phyloP scores from a whole-genome alignment of 2,329 filamentous ascomycete species.

The Pseudomassariella vexata region DNA sequence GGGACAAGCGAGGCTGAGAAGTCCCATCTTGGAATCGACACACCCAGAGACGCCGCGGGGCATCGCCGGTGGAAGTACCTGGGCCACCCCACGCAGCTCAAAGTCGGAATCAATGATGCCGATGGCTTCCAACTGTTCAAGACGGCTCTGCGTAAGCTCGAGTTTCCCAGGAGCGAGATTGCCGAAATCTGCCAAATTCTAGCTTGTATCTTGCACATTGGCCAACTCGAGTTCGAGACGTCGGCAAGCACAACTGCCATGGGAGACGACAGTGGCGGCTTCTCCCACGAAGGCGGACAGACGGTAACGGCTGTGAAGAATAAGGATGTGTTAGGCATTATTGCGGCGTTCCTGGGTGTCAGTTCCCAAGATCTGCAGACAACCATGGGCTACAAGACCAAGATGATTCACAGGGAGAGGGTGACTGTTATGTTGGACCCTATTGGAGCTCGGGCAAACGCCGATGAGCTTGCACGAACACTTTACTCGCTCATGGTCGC shows the following conservation, averaged over 20 bases:
- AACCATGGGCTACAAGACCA: slow-evolving; percentile 91
- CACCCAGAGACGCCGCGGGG: slow-evolving; percentile 31
- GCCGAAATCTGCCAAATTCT: slow-evolving; percentile 95
- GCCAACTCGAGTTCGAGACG: slow-evolving; percentile 88
- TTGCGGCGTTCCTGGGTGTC: slow-evolving; percentile 93
- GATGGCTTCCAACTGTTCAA: slow-evolving; percentile 98
- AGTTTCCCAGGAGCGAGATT: slow-evolving; percentile 89
- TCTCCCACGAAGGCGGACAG: slow-evolving; percentile 89
- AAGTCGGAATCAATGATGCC: slow-evolving; percentile 91
- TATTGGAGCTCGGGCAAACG: slow-evolving; percentile 80
- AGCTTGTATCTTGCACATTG: slow-evolving; percentile 92
- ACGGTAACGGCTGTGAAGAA: slow-evolving; percentile 85
- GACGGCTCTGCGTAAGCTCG: slow-evolving; percentile 85
- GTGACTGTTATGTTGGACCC: slow-evolving; percentile 99
- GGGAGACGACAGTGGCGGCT: slow-evolving; percentile 90
- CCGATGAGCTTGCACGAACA: slow-evolving; percentile 88
- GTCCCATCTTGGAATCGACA: slow-evolving; percentile 65
- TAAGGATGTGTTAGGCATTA: slow-evolving; percentile 77
- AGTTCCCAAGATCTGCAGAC: slow-evolving; percentile 74
- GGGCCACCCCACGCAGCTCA: slow-evolving; percentile 92
- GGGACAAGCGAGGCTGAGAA: slow-evolving; percentile 90
- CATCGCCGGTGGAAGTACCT: slow-evolving; percentile 93
- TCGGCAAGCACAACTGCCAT: slow-evolving; percentile 71
- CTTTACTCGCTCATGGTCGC: slow-evolving; percentile 91
- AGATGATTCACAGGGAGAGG: slow-evolving; percentile 90